These are phyloP conservation scores for Aspergillus cavernicola DNA, from an alignment of 495 filamentous ascomycete species.

Conservation along the genomic window DNA sequence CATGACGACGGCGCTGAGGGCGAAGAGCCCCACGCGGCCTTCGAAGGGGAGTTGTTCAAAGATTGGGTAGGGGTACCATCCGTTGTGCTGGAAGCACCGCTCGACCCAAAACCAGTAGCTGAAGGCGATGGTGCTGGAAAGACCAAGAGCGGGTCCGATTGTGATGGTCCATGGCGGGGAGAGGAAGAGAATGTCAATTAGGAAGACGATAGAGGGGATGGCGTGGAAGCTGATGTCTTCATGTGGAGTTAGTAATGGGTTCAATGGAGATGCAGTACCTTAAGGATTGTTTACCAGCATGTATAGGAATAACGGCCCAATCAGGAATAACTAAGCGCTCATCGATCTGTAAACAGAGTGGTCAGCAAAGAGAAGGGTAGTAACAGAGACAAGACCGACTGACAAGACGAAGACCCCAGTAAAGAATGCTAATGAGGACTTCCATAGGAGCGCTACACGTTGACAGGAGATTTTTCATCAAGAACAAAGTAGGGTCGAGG, in stretches of 20 bases:
- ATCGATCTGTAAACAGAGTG: constrained; percentile 53
- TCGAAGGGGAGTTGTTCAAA: constrained; percentile 59
- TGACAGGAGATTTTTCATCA: constrained; percentile 68
- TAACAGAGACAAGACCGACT: not conserved
- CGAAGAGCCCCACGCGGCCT: constrained; percentile 66
- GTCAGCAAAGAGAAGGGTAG: constrained; percentile 4
- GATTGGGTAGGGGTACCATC: constrained; percentile 88
- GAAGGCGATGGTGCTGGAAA: constrained; percentile 64
- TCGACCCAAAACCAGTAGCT: constrained; percentile 90
- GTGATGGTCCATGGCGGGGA: constrained; percentile 78
- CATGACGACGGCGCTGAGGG: constrained; percentile 66
- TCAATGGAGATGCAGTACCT: no score
- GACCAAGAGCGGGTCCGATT: constrained; percentile 52
- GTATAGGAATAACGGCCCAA: constrained; percentile 39
- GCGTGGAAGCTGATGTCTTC: constrained; percentile 75
- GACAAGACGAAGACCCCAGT: constrained; percentile 67
- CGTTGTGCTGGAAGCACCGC: constrained; percentile 68
- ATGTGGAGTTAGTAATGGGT: not conserved
- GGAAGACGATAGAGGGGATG: constrained; percentile 67
- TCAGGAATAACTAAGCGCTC: constrained; percentile 55
- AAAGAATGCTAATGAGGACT: constrained; percentile 77
- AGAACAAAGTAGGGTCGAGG: constrained; percentile 60
- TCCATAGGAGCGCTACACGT: constrained; percentile 74
- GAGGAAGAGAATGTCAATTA: constrained; percentile 68
- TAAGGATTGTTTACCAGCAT: constrained; percentile 38